Conservation (phyloP, 1,139 yeast species). For the Magnusiomyces magnusii region DNA sequence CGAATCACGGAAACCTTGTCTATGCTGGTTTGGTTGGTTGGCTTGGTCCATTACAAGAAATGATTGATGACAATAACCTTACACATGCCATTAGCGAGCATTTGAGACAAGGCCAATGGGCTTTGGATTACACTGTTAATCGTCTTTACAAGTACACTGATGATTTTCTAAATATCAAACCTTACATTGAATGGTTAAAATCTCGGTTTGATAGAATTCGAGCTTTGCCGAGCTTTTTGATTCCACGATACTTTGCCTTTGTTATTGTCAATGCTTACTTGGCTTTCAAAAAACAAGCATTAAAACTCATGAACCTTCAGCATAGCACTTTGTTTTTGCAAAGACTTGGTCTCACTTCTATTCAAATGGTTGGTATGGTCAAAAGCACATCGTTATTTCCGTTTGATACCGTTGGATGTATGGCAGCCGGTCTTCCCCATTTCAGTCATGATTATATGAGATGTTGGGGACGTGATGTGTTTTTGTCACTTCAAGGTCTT, state of each 20-base stretch:
- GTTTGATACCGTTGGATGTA: constrained; percentile 48
- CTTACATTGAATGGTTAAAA: constrained; percentile 61
- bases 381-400: constrained; percentile 73
- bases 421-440: constrained; percentile 97
- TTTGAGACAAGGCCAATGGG: constrained; percentile 81
- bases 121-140: constrained; percentile 63
- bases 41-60: constrained; percentile 58
- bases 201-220: constrained; percentile 59
- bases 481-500: constrained; percentile 77
- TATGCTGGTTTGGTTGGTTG: constrained; percentile 95
- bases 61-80: constrained; percentile 63
- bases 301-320: constrained; percentile 52
- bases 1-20: constrained; percentile 61
- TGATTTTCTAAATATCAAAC: constrained; percentile 40
- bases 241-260: constrained; percentile 82
- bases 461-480: constrained; percentile 98
- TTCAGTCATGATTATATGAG: constrained; percentile 87
- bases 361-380: constrained; percentile 79
- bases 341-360: constrained; percentile 68
- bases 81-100: constrained; percentile 81
- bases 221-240: constrained; percentile 63
- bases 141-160: constrained; percentile 53
- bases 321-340: constrained; percentile 67
- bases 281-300: constrained; percentile 63
- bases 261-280: constrained; percentile 75